Conservation (phyloP, 2,329 filamentous ascomycete genomes). For the Sordariomycetes sp. region DNA sequence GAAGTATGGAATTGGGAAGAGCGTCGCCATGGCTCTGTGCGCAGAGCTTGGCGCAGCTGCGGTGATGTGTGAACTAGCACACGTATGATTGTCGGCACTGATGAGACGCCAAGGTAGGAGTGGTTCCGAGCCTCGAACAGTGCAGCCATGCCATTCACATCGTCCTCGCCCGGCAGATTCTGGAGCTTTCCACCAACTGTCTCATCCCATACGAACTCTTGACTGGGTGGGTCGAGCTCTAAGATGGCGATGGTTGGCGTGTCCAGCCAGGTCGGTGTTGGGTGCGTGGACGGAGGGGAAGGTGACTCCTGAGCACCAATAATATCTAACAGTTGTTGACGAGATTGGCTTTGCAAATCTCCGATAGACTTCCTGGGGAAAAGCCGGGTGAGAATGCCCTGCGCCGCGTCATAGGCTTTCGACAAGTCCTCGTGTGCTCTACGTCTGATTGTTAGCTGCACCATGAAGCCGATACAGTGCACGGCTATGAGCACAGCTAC, state of each 20-base stretch:
- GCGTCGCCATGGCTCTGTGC: not conserved
- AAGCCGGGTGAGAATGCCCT: not conserved
- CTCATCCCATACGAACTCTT: slow-evolving; percentile 3
- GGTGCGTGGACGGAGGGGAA: not conserved
- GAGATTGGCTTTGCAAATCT: not conserved
- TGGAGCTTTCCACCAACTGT: not conserved
- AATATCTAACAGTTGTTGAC: not conserved
- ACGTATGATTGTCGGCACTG: slow-evolving; percentile 2
- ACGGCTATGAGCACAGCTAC: not conserved
- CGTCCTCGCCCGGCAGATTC: not conserved
- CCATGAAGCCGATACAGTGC: no score
- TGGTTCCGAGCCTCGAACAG: slow-evolving; percentile 1
- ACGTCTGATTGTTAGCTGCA: not conserved
- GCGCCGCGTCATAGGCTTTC: not conserved
- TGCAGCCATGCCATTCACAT: slow-evolving; percentile 1
- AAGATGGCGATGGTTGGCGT: not conserved
- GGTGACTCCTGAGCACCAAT: not conserved
- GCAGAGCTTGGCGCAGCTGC: slow-evolving; percentile 1
- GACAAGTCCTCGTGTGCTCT: slow-evolving; percentile 1
- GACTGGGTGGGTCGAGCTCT: not conserved
- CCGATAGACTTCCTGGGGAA: not conserved
- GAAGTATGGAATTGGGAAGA: no score
- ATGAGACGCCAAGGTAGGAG: slow-evolving; percentile 3
- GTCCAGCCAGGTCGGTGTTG: not conserved
- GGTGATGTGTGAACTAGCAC: slow-evolving; percentile 2